A percentile compares a stretch with the other conserved stretches of the same genome.
phyloP scores from a whole-genome alignment of 164 flowering plant genomes.

The Euptelea pleiosperma region DNA sequence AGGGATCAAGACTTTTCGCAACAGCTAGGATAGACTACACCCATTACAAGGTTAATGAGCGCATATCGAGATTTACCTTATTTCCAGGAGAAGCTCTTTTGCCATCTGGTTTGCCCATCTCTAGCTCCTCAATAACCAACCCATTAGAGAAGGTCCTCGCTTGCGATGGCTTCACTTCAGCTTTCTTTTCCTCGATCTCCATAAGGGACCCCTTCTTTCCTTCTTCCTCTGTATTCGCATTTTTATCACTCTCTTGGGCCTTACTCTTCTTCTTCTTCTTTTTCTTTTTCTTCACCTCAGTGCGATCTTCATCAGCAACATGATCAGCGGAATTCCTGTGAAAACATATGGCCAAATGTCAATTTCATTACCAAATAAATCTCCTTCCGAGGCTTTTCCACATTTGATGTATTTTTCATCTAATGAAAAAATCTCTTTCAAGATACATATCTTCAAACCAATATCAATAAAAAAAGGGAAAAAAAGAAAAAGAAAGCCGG shows the following conservation, averaged over 20 bases:
- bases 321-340: background rate
- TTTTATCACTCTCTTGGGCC: conserved; percentile 31
- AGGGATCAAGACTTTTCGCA: too few species aligned
- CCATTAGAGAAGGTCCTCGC: conserved; percentile 79
- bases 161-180: conserved; percentile 39
- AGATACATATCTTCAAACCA: too few species aligned
- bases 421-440: too few species aligned
- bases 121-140: conserved; percentile 69
- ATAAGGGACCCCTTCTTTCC: conserved; percentile 23
- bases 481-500: too few species aligned
- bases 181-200: conserved; percentile 29
- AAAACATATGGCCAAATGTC: too few species aligned
- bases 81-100: conserved; percentile 77
- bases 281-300: conserved; percentile 43
- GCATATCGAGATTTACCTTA: conserved; percentile 36
- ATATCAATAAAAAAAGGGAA: too few species aligned
- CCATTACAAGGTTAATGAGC: background rate
- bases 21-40: too few species aligned
- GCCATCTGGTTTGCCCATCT: conserved; percentile 92
- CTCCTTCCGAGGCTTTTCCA: too few species aligned
- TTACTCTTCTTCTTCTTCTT: conserved; percentile 70
- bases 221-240: background rate
- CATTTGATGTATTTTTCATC: too few species aligned
- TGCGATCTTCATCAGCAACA: conserved; percentile 17
- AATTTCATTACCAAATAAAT: background rate